Base-by-base conservation (phyloP, 495 filamentous ascomycete species). In the Penicillium tannophilum region DNA sequence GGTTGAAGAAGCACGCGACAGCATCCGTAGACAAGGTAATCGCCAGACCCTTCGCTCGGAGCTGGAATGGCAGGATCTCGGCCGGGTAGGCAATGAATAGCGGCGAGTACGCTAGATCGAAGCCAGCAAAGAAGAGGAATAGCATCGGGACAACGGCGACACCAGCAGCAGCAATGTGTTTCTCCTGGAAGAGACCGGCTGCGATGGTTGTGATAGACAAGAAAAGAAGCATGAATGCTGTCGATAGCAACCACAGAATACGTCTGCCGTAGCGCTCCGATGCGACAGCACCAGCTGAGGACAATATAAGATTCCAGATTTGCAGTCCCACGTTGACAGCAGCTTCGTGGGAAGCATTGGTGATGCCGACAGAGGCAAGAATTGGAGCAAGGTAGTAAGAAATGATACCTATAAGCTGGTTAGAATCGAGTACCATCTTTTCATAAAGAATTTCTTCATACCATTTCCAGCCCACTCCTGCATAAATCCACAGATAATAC, bases 41-140 rank as follows among this genome's bases (percentile, higher is more conserved):
- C 71, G 88, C 85, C 73, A 90, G 82, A 23, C 88, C 86, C 76
- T 89, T 91, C 17, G 87, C 85, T 17, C 87, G 83, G 49, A 90
- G 75, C 43, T 84, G 80, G 70, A 85, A 91, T 0, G 86, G 86
- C 14, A 88, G 72, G 23, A 90, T 83, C 75, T 90, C 88, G 16
- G 86, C 76, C 0, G 82, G 79, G 59, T 88, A 88, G 26, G 86
- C 81, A 54, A 88, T 80, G 43, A 88, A 75, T 31, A 89, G 71
- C 3, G 85, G 82, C 4, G 81, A 80, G 66, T 84, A 86, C 23
- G 80, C 82, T 46, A 87, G 80, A 56, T 83, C 81, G 64, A 83
- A 87, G 45, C 76, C 79, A 28, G 68, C 58, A 60, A 72, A 66
- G 68, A 88, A 88, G 31, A 88, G 61, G 73, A 84, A 88, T 58